Evolutionary conservation across 164 flowering plant species (phyloP).

Genomic region (Malania oleifera): DNA sequence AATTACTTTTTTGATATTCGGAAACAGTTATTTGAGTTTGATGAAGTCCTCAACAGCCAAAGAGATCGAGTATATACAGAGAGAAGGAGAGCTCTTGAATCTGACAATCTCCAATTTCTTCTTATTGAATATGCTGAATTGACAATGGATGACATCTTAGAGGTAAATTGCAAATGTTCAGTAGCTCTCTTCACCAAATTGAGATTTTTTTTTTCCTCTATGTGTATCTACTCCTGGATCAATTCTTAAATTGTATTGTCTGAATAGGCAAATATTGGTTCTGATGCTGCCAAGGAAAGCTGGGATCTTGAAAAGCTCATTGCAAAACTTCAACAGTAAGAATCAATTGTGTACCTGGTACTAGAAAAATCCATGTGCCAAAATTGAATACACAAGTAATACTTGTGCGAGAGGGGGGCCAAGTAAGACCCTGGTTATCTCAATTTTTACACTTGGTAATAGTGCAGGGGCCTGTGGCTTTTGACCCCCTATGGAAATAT

Average conservation of each 20-base stretch:
- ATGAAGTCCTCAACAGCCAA: constrained; percentile 96
- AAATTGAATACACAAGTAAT: too few species aligned
- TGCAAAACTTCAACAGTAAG: constrained; percentile 91
- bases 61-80: constrained; percentile 97
- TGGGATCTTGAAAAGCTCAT: constrained; percentile 95
- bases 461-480: too few species aligned
- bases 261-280: constrained; percentile 81
- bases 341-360: neutral
- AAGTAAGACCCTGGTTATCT: too few species aligned
- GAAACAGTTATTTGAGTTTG: constrained; percentile 92
- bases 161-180: constrained; percentile 42
- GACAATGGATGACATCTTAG: constrained; percentile 97
- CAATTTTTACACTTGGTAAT: too few species aligned
- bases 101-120: constrained; percentile 80
- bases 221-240: neutral
- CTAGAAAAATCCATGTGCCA: too few species aligned
- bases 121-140: constrained; percentile 93
- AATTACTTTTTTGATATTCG: constrained; percentile 95
- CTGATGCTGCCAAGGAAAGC: constrained; percentile 79
- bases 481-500: too few species aligned
- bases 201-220: neutral
- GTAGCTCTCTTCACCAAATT: neutral
- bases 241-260: constrained; percentile 1
- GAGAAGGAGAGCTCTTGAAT: constrained; percentile 90
- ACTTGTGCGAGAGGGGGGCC: too few species aligned